A percentile compares a stretch with the other conserved stretches of the same genome.
Conservation (phyloP, 345 rosid species). For the Eutrema heterophyllum region DNA sequence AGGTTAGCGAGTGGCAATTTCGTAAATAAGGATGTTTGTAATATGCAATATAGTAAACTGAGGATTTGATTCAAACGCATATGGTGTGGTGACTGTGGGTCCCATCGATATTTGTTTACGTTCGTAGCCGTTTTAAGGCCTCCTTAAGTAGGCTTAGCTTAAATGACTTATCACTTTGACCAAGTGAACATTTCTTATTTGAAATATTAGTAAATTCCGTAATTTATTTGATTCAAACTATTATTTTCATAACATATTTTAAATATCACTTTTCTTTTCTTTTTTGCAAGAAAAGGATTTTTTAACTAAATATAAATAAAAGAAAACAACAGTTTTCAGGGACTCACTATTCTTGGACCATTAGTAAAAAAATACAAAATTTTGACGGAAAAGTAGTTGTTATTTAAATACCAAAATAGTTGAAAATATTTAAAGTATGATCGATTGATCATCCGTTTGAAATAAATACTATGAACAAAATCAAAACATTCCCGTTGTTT, state of each 20-base stretch:
- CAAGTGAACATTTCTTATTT: not conserved
- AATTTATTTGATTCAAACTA: not conserved
- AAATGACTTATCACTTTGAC: slow-evolving; percentile 17
- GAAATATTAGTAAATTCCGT: not conserved
- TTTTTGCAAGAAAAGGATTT: not conserved
- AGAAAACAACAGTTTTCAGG: not conserved
- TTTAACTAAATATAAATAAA: not conserved
- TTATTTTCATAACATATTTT: too few relatives aligned
- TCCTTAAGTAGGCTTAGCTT: not conserved
- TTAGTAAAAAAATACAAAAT: not conserved
- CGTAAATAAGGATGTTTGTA: slow-evolving; percentile 2
- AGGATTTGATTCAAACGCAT: not conserved
- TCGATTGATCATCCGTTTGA: not conserved
- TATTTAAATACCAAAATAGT: not conserved
- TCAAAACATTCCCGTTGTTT: not conserved
- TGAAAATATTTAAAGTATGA: not conserved
- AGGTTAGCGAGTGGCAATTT: not conserved
- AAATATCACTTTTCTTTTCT: not conserved
- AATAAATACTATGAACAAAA: not conserved
- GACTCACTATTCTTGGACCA: not conserved
- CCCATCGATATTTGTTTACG: not conserved
- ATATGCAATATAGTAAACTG: not conserved
- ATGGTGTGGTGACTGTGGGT: slow-evolving; percentile 5
- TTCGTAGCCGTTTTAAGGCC: slow-evolving; percentile 18
- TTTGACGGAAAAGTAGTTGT: too few relatives aligned